Percentiles rank a stretch among this genome's conserved stretches.
Conservation (phyloP, 768 basidiomycete genomes). For the Neoboletus magnificus region DNA sequence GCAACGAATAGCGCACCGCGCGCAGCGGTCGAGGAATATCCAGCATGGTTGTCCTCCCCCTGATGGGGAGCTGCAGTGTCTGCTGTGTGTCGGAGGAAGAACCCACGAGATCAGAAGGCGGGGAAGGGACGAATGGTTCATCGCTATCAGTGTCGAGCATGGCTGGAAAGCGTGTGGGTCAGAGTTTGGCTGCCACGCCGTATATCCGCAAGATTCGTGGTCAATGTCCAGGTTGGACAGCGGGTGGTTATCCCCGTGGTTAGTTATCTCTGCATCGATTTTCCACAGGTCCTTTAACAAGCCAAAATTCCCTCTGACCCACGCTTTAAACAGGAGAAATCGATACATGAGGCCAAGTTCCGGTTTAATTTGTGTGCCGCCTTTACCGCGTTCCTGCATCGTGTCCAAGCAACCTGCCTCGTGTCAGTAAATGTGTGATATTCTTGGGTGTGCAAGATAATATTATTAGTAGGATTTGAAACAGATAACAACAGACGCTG, state of each 20-base stretch:
- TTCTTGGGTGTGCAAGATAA: conserved; percentile 1
- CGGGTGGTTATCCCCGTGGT: not conserved
- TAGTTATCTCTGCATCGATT: not conserved
- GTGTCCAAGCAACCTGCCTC: conserved; percentile 20
- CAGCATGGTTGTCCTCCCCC: conserved; percentile 18
- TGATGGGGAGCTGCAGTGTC: conserved; percentile 13
- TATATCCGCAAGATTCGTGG: conserved; percentile 12
- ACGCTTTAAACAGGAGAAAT: conserved; percentile 13
- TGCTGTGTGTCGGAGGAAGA: conserved; percentile 30
- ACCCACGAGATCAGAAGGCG: conserved; percentile 24
- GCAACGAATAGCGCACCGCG: conserved; percentile 32
- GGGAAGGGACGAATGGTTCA: conserved; percentile 29
- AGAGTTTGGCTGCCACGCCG: conserved; percentile 9
- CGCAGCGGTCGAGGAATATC: conserved; percentile 29
- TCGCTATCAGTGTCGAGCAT: conserved; percentile 31
- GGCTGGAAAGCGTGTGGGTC: conserved; percentile 3
- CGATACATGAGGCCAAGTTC: conserved; percentile 29
- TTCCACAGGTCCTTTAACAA: conserved; percentile 15
- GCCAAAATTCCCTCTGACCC: conserved; percentile 1
- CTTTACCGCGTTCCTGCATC: conserved; percentile 22
- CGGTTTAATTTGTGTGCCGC: conserved; percentile 7
- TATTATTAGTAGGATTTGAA: conserved; percentile 16
- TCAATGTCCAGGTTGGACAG: not conserved
- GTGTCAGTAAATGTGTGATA: conserved; percentile 10
- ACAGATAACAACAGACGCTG: conserved; percentile 16